Evolutionary conservation across 768 basidiomycete species (phyloP), one percentile per base, ranked within the genome.

Genomic region (Phanerochaete sordida): DNA sequence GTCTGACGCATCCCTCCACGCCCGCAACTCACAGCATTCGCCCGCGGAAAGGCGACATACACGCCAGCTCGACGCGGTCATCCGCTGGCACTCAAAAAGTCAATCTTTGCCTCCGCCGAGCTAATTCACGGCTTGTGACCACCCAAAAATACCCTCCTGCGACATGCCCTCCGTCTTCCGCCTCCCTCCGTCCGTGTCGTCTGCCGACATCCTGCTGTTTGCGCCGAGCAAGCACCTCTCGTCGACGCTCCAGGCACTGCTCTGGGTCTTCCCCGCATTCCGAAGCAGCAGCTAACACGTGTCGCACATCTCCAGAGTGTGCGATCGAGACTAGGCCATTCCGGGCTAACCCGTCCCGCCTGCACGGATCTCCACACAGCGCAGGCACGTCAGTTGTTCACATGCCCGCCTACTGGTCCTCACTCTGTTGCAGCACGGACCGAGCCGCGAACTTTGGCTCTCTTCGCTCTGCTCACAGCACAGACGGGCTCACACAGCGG

Each of bases 311-410:
- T 54, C 37, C 53, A 43, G 44, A 46, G 53, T 35, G 31, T 54
- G 53, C 37, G 37, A 54, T 54, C 53, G 53, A 37, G 53, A 54
- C 53, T 43, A 54, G n/a, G 6, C 53, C 37, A 39, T 39, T 43
- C 31, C 23, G 21, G 53, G 53, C 9, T 54, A 35, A 35, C 11
- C 53, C 53, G 53, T 39, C 15, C 53, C 53, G 53, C 13, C 19
- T 21, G 19, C 13, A 43, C 37, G 53, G 53, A 39, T 43, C 53
- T 54, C 53, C 9, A 35, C 43, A 21, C 31, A 33, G 13, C 7
- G 35, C 35, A 37, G 39, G 53, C 33, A 54, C 33, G 9, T 39
- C 53, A 54, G 21, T 7, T 26, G 33, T 24, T 54, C 53, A 54
- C 33, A 39, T 54, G 53, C 26, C n/a, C 35, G 23, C 23, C 23